Percentiles rank a stretch among this genome's conserved stretches.
These are phyloP conservation scores for Poterioochromonas sp. DNA, from an alignment of 352 stramenopile genomes.

Conservation along the genomic window DNA sequence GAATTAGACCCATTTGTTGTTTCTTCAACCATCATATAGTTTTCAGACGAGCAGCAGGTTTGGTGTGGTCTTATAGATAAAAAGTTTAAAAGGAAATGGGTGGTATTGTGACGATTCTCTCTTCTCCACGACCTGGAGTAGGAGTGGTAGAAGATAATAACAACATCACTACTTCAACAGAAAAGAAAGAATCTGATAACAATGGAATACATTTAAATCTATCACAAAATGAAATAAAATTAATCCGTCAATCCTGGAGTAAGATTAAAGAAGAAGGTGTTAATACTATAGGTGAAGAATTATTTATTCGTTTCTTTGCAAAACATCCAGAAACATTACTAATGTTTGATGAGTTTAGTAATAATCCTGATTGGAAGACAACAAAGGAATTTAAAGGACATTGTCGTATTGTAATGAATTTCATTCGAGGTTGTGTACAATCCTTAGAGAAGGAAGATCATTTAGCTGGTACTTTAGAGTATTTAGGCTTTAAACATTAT, in stretches of 20 bases:
- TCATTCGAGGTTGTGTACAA: not conserved
- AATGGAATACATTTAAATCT: no score
- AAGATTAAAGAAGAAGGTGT: not conserved
- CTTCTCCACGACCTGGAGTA: no score
- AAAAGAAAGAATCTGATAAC: no score
- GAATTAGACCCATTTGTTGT: no score
- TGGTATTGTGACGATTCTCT: no score
- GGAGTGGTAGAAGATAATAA: no score
- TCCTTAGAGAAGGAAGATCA: not conserved
- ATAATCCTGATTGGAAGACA: not conserved
- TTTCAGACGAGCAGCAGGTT: no score
- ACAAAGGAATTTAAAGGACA: slow-evolving; percentile 1
- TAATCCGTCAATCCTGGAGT: not conserved
- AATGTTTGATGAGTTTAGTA: not conserved
- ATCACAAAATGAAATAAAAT: slow-evolving; percentile 5
- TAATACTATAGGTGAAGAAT: not conserved
- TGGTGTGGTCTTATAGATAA: no score
- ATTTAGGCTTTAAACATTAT: not conserved
- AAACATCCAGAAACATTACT: not conserved
- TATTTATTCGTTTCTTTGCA: not conserved
- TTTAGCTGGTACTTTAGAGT: slow-evolving; percentile 4
- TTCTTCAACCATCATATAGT: no score
- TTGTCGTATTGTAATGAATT: slow-evolving; percentile 21
- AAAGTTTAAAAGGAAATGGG: no score
- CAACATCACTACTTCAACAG: no score